A percentile compares a stretch with the other conserved stretches of the same genome.
Evolutionary conservation across 164 flowering plant genomes (phyloP).

Genomic region (Aristolochia fimbriata): DNA sequence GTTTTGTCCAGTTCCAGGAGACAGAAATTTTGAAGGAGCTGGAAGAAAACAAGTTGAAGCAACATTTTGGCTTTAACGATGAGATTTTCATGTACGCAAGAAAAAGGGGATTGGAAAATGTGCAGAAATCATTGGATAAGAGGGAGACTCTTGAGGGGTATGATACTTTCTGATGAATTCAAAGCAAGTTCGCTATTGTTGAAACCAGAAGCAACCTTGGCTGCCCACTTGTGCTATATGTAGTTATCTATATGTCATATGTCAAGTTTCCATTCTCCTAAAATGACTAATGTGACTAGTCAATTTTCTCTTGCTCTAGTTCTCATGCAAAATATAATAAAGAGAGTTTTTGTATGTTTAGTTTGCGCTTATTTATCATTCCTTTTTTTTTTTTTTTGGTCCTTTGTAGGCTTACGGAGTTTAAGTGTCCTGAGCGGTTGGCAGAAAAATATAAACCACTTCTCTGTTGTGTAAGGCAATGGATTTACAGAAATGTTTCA

Average conservation of each 20-base stretch:
- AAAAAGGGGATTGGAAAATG: slow-evolving; percentile 41
- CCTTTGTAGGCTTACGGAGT: slow-evolving; percentile 48
- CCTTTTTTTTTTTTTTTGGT: slow-evolving; percentile 3
- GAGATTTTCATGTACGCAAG: slow-evolving; percentile 24
- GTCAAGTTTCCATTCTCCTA: neutral
- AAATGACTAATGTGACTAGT: too few relatives aligned
- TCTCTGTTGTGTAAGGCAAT: slow-evolving; percentile 49
- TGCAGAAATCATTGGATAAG: slow-evolving; percentile 35
- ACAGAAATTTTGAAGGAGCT: slow-evolving; percentile 46
- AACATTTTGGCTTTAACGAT: slow-evolving; percentile 24
- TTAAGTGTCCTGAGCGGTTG: slow-evolving; percentile 75
- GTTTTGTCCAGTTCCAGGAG: slow-evolving; percentile 37
- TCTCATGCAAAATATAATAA: too few relatives aligned
- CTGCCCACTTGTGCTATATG: too few relatives aligned
- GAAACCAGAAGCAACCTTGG: neutral
- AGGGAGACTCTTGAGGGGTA: slow-evolving; percentile 48
- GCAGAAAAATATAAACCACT: slow-evolving; percentile 59
- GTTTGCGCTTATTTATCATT: too few relatives aligned
- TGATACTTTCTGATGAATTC: slow-evolving; percentile 4
- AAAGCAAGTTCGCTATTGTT: neutral
- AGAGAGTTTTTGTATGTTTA: too few relatives aligned
- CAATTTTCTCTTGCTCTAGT: too few relatives aligned
- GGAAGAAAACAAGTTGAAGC: slow-evolving; percentile 24
- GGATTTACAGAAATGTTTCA: slow-evolving; percentile 44
- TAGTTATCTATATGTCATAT: neutral